phyloP scores from a whole-genome alignment of 768 basidiomycete species.

The Xerocomus spinulosus region DNA sequence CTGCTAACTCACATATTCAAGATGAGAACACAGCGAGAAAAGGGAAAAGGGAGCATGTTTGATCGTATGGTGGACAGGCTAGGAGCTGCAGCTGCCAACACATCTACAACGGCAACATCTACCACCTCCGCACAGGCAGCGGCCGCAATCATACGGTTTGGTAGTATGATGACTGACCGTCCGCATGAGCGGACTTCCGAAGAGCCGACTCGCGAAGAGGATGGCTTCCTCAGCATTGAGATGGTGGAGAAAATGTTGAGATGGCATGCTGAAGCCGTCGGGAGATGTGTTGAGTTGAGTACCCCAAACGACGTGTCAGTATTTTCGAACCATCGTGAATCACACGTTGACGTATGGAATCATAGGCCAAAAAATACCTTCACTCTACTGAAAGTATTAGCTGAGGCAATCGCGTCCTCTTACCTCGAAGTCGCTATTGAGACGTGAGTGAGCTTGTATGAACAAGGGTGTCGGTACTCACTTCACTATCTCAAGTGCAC shows the following conservation, averaged over 20 bases:
- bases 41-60: constrained; percentile 71
- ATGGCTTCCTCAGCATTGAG: constrained; percentile 72
- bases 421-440: constrained; percentile 92
- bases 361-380: constrained; percentile 85
- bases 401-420: constrained; percentile 75
- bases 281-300: constrained; percentile 89
- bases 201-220: constrained; percentile 72
- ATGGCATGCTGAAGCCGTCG: constrained; percentile 98
- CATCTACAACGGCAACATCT: constrained; percentile 52
- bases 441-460: constrained; percentile 53
- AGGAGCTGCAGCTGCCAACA: constrained; percentile 67
- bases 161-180: constrained; percentile 62
- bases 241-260: constrained; percentile 87
- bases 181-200: constrained; percentile 52
- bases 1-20: constrained; percentile 18
- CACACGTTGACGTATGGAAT: constrained; percentile 6
- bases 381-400: constrained; percentile 73
- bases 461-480: neutral
- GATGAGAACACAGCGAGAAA: constrained; percentile 55
- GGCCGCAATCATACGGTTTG: constrained; percentile 84
- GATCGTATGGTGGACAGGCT: constrained; percentile 89
- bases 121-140: constrained; percentile 81
- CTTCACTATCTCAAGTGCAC: constrained; percentile 45
- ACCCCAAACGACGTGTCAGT: constrained; percentile 79
- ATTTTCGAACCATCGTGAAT: neutral